Conservation (phyloP, 257 asterid genomes). For the Capsicum rhomboideum region DNA sequence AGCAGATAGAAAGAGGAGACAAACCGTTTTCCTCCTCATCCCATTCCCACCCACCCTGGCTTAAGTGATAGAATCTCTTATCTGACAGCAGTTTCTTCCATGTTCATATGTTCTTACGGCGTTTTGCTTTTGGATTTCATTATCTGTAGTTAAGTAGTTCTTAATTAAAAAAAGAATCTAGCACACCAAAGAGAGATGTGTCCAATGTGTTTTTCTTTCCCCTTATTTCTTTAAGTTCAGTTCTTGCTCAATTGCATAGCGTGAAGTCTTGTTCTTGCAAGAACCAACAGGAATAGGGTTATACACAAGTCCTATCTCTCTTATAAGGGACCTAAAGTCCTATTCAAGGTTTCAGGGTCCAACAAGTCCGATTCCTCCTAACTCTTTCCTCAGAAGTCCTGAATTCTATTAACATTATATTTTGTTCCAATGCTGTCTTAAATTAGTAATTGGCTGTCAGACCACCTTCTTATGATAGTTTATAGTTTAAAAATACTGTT, state of each 20-base stretch:
- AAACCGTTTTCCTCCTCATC: not conserved
- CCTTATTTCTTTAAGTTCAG: no score
- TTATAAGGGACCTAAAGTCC: no score
- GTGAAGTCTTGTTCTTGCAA: not conserved
- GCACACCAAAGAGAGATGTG: not conserved
- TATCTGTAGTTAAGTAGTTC: not conserved
- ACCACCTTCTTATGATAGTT: not conserved
- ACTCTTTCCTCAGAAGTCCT: not conserved
- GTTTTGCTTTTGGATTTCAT: not conserved
- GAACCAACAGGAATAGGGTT: not conserved
- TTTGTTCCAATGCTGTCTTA: not conserved
- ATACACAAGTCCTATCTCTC: no score
- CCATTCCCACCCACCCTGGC: not conserved
- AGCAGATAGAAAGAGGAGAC: not conserved
- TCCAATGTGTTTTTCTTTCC: no score
- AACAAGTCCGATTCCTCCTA: no score
- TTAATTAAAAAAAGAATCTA: not conserved
- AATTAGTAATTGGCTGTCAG: not conserved
- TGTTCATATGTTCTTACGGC: not conserved
- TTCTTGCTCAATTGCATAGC: no score
- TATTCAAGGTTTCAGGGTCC: no score
- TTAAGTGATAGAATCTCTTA: not conserved
- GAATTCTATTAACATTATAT: not conserved
- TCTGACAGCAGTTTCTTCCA: not conserved
- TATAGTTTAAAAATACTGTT: not conserved